A percentile compares a stretch with the other conserved stretches of the same genome.
phyloP scores from a whole-genome alignment of 306 rosid species.

The Vigna radiata region DNA sequence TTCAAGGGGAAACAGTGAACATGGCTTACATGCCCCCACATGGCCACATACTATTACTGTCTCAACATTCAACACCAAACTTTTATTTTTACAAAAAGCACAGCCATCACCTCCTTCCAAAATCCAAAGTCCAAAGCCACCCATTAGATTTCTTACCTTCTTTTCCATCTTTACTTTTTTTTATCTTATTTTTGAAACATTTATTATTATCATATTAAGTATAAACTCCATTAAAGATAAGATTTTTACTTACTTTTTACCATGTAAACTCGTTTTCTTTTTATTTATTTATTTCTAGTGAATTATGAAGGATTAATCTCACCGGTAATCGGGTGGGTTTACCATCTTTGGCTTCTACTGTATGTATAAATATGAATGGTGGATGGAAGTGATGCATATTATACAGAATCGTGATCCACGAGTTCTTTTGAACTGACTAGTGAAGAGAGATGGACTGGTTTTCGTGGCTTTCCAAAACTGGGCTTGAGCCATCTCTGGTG shows the following conservation, averaged over 20 bases:
- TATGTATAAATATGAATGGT: slow-evolving; percentile 21
- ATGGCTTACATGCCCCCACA: slow-evolving; percentile 58
- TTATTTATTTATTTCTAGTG: no score
- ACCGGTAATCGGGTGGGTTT: no score
- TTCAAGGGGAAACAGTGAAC: slow-evolving; percentile 47
- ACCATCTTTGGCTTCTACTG: neutral
- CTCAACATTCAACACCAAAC: slow-evolving; percentile 52
- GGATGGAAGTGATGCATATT: slow-evolving; percentile 18
- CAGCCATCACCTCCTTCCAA: neutral
- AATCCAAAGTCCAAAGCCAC: slow-evolving; percentile 1
- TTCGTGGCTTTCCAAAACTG: slow-evolving; percentile 84
- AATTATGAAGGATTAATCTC: no score
- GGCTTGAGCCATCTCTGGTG: slow-evolving; percentile 72
- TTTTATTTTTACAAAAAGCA: neutral
- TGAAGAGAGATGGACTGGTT: slow-evolving; percentile 79
- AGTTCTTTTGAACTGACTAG: slow-evolving; percentile 1
- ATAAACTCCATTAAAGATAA: no score
- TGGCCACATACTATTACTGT: neutral
- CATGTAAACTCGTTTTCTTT: no score
- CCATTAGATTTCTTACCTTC: neutral
- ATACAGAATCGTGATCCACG: neutral
- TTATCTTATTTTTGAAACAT: no score
- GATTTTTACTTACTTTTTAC: no score
- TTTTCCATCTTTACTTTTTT: neutral
- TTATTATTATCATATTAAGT: no score